These are phyloP conservation scores for Saksenaea oblongispora DNA, from an alignment of 371 early-diverging fungal species.

Conservation along the genomic window DNA sequence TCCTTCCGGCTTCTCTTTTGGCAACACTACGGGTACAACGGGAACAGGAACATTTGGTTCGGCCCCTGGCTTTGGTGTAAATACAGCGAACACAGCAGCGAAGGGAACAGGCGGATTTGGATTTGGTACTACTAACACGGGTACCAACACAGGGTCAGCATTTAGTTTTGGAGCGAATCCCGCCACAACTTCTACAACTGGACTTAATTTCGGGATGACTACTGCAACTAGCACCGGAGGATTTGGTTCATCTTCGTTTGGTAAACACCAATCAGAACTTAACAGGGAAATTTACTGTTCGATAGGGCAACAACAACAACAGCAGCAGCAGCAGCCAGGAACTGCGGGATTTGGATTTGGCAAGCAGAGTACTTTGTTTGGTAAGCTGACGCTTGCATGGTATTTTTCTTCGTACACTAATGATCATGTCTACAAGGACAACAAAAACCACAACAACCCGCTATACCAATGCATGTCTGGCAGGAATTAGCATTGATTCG, in stretches of 20 bases:
- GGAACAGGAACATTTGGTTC: not conserved
- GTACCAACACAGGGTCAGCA: not conserved
- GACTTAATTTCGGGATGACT: constrained; percentile 17
- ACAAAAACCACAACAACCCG: constrained; percentile 10
- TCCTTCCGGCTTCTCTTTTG: constrained; percentile 9
- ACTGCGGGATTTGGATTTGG: not conserved
- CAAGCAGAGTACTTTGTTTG: not conserved
- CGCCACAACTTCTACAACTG: constrained; percentile 1
- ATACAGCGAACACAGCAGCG: not conserved
- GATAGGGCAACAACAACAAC: constrained; percentile 25
- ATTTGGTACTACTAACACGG: not conserved
- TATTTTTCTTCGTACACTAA: constrained; percentile 4
- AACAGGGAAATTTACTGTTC: constrained; percentile 19
- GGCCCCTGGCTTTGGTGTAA: not conserved
- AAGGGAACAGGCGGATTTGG: not conserved
- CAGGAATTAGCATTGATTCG: constrained; percentile 52
- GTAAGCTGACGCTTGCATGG: not conserved
- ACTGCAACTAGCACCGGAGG: constrained; percentile 4
- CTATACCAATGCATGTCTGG: constrained; percentile 32
- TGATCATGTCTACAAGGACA: constrained; percentile 1
- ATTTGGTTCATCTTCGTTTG: not conserved
- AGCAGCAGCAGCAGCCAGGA: constrained; percentile 16
- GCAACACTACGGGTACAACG: constrained; percentile 2
- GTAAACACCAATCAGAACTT: not conserved
- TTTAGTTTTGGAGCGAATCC: constrained; percentile 5